phyloP scores from a whole-genome alignment of 2,329 filamentous ascomycete genomes.

The Uncinocarpus reesii region DNA sequence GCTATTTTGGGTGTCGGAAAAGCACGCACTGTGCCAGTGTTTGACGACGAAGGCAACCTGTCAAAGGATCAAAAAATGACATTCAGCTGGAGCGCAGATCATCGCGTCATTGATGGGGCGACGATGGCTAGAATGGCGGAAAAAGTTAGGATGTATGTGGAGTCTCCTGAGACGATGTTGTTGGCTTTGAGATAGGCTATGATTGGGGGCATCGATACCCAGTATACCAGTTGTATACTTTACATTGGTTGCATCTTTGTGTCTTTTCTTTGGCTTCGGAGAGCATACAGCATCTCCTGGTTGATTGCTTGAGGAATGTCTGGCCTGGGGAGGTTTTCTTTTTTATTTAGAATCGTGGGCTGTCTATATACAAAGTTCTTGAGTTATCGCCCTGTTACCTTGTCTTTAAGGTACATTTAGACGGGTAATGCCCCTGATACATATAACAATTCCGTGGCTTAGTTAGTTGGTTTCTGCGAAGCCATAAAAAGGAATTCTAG shows the following conservation, averaged over 20 bases:
- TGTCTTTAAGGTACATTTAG: too few relatives aligned
- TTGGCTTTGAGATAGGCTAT: conserved; percentile 58
- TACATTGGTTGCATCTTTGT: background rate
- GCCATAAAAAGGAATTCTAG: too few relatives aligned
- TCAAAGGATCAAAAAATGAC: conserved; percentile 71
- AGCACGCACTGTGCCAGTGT: conserved; percentile 70
- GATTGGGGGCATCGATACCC: background rate
- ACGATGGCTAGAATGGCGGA: conserved; percentile 88
- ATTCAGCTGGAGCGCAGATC: conserved; percentile 94
- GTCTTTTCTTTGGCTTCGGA: background rate
- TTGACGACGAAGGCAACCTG: conserved; percentile 49
- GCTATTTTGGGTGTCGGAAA: conserved; percentile 84
- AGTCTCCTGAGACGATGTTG: conserved; percentile 80
- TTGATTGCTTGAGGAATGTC: background rate
- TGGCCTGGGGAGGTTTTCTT: background rate
- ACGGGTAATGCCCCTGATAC: too few relatives aligned
- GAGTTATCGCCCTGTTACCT: too few relatives aligned
- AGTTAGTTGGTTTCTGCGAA: too few relatives aligned
- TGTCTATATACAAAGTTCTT: background rate
- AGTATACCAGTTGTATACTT: background rate
- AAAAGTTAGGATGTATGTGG: conserved; percentile 63
- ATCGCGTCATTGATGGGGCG: conserved; percentile 86
- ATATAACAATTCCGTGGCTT: too few relatives aligned
- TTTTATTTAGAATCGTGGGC: background rate
- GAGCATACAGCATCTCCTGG: background rate